phyloP scores from a whole-genome alignment of 345 rosid species.

The Geranium rotundifolium region DNA sequence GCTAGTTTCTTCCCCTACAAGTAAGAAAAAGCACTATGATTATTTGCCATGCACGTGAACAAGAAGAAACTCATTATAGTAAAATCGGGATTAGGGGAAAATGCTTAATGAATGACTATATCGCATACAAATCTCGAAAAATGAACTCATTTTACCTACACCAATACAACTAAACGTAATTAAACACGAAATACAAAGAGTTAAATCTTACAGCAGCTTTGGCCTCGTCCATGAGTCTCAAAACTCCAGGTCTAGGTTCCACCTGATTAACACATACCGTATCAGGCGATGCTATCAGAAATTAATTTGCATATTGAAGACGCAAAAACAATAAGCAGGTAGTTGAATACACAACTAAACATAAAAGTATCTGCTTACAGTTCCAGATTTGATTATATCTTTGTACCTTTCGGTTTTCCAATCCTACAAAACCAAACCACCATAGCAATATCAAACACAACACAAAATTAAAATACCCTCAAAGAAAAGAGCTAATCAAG shows the following conservation, averaged over 20 bases:
- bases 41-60: background rate
- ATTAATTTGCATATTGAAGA: background rate
- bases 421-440: conserved; percentile 34
- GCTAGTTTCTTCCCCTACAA: conserved; percentile 68
- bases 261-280: conserved; percentile 39
- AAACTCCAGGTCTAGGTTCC: conserved; percentile 82
- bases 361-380: conserved; percentile 35
- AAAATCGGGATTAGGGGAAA: background rate
- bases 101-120: background rate
- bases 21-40: background rate
- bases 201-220: conserved; percentile 64
- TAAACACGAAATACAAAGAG: too few species aligned
- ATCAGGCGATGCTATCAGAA: conserved; percentile 1
- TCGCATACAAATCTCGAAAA: background rate
- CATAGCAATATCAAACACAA: background rate
- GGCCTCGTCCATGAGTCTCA: conserved; percentile 89
- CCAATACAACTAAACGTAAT: too few species aligned
- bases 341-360: background rate
- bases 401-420: conserved; percentile 97
- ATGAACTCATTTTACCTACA: too few species aligned
- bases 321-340: background rate
- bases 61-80: background rate
- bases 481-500: background rate
- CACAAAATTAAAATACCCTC: background rate
- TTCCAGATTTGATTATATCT: conserved; percentile 84